A percentile compares a stretch with the other conserved stretches of the same genome.
phyloP scores from a whole-genome alignment of 352 stramenopile species.

The Phytopythium oedochilum region DNA sequence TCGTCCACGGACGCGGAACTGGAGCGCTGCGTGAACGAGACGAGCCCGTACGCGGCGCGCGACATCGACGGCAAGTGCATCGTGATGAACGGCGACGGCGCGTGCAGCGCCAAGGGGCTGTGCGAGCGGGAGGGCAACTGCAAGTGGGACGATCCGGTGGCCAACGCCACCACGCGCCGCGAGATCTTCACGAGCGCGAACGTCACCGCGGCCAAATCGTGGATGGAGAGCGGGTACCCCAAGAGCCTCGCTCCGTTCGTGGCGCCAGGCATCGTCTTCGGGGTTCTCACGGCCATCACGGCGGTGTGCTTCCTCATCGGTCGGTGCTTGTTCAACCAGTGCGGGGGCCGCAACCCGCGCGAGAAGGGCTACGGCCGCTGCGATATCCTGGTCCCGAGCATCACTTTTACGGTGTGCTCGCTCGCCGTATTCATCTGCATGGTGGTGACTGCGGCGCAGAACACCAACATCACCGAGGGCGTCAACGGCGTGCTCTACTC shows the following conservation, averaged over 20 bases:
- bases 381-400: conserved; percentile 56
- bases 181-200: conserved; percentile 55
- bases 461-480: conserved; percentile 76
- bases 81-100: conserved; percentile 33
- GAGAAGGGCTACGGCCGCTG: conserved; percentile 83
- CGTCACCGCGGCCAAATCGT: conserved; percentile 49
- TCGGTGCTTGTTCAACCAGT: conserved; percentile 79
- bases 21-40: conserved; percentile 47
- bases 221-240: conserved; percentile 64
- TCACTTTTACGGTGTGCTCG: conserved; percentile 61
- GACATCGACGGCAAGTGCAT: conserved; percentile 55
- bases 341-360: conserved; percentile 60
- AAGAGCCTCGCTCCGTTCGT: conserved; percentile 64
- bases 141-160: conserved; percentile 70
- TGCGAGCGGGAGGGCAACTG: conserved; percentile 78
- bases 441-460: conserved; percentile 65
- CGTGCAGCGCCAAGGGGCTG: conserved; percentile 50
- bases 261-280: conserved; percentile 66
- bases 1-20: conserved; percentile 38
- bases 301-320: conserved; percentile 62
- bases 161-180: conserved; percentile 26
- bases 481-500: conserved; percentile 59
- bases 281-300: conserved; percentile 50
- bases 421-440: conserved; percentile 79
- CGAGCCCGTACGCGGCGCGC: conserved; percentile 40